These are phyloP conservation scores for Candida sithepensis DNA, from an alignment of 805 yeast genomes.

Conservation along the genomic window DNA sequence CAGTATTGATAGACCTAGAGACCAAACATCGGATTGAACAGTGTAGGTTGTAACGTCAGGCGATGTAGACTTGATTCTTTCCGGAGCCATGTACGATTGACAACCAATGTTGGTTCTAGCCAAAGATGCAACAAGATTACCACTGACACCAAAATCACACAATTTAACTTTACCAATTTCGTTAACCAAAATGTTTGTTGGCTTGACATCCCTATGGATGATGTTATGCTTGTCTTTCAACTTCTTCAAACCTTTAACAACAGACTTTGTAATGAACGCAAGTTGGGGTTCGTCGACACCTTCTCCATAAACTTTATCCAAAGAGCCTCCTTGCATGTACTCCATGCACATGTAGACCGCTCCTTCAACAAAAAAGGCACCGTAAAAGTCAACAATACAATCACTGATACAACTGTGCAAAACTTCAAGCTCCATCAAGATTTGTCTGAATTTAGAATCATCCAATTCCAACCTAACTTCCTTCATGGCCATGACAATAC, in stretches of 20 bases:
- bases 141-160: constrained; percentile 96
- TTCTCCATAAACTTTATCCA: constrained; percentile 76
- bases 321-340: constrained; percentile 94
- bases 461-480: constrained; percentile 92
- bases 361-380: constrained; percentile 96
- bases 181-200: constrained; percentile 84
- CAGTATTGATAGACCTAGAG: constrained; percentile 78
- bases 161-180: constrained; percentile 77
- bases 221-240: constrained; percentile 88
- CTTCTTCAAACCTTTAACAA: constrained; percentile 75
- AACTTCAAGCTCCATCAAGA: constrained; percentile 92
- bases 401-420: constrained; percentile 89
- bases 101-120: constrained; percentile 97
- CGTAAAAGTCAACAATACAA: constrained; percentile 91
- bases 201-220: constrained; percentile 94
- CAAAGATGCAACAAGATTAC: constrained; percentile 89
- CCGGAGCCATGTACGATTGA: constrained; percentile 99
- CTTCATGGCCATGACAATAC: constrained; percentile 94
- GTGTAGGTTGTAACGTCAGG: constrained; percentile 82
- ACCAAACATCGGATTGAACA: constrained; percentile 95
- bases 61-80: constrained; percentile 71
- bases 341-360: constrained; percentile 99
- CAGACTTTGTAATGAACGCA: constrained; percentile 76
- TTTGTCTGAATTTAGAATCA: constrained; percentile 90
- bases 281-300: constrained; percentile 77